phyloP scores from a whole-genome alignment of 768 basidiomycete species.

The Mycena belliarum region DNA sequence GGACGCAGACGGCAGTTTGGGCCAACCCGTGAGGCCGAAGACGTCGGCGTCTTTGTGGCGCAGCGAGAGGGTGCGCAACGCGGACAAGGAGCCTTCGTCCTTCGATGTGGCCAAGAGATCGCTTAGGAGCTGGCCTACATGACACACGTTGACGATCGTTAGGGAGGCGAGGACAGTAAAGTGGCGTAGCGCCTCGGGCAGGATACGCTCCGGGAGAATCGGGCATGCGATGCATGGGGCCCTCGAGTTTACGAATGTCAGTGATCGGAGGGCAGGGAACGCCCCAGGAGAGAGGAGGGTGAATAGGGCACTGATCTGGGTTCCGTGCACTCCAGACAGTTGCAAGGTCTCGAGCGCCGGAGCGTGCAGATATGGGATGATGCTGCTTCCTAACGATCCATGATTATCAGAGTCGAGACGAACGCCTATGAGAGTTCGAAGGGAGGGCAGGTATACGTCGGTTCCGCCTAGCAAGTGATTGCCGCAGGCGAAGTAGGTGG shows the following conservation, averaged over 20 bases:
- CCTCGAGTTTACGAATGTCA: background rate
- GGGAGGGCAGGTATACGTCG: background rate
- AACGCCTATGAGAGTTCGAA: background rate
- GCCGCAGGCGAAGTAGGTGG: background rate
- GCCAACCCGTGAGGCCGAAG: background rate
- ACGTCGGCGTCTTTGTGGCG: background rate
- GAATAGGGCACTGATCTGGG: slow-evolving; percentile 1
- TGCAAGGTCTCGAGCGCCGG: slow-evolving; percentile 1
- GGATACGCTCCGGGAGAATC: background rate
- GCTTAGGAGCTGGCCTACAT: background rate
- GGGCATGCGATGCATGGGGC: background rate
- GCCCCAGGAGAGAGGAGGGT: background rate
- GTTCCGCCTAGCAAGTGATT: background rate
- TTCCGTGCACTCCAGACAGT: background rate
- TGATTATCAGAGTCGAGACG: background rate
- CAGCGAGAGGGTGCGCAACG: slow-evolving; percentile 1
- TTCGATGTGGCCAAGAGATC: background rate
- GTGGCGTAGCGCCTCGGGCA: background rate
- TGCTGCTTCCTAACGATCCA: background rate
- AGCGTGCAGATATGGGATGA: background rate
- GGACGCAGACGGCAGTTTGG: background rate
- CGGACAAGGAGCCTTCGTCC: background rate
- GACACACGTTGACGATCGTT: slow-evolving; percentile 2
- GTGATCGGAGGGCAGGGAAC: background rate
- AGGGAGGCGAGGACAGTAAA: background rate